Percentiles rank a stretch among this genome's conserved stretches.
phyloP scores from a whole-genome alignment of 129 eudicot genomes.

The Saussurea involucrata region DNA sequence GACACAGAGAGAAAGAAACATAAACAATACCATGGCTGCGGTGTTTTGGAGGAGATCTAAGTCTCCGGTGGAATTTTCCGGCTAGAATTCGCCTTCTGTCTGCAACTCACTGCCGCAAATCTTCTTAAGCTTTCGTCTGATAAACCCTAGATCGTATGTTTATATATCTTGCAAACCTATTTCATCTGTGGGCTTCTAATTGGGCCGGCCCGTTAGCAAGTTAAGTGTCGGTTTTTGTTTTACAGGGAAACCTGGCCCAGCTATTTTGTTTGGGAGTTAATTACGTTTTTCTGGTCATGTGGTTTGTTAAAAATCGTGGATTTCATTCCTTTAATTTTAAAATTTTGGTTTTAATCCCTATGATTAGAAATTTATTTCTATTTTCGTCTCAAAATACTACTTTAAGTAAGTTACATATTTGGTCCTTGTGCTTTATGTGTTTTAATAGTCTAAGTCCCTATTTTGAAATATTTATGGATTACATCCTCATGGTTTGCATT shows the following conservation, averaged over 20 bases:
- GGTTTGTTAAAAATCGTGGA: too few species aligned
- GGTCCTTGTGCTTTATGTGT: too few species aligned
- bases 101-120: conserved; percentile 10
- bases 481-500: too few species aligned
- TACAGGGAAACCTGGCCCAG: neutral
- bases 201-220: neutral
- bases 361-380: too few species aligned
- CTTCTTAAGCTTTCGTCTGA: neutral
- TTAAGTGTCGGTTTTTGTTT: neutral
- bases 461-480: too few species aligned
- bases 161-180: conserved; percentile 5
- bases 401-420: too few species aligned
- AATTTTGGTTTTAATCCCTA: too few species aligned
- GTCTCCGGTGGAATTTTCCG: conserved; percentile 19
- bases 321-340: too few species aligned
- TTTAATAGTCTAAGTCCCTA: too few species aligned
- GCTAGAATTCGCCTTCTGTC: neutral
- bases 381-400: too few species aligned
- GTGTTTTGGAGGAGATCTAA: conserved; percentile 8
- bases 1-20: too few species aligned
- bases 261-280: neutral
- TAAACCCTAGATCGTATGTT: conserved; percentile 18
- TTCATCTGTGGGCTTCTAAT: conserved; percentile 12
- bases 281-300: too few species aligned
- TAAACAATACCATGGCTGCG: conserved; percentile 13